These are phyloP conservation scores for Garcia nutans DNA, from an alignment of 345 rosid species.

Conservation along the genomic window DNA sequence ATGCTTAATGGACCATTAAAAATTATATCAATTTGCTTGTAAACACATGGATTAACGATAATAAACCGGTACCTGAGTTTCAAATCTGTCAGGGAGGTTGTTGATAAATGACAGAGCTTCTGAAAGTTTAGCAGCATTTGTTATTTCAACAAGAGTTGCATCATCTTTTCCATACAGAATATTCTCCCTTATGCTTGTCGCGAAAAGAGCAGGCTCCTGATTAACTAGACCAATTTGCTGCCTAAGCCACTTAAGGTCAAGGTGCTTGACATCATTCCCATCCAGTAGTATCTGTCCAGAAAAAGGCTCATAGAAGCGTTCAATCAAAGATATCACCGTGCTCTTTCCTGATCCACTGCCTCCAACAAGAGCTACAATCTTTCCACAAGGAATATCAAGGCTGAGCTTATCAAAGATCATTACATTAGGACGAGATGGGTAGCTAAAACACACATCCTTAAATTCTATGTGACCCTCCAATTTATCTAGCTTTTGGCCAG, in stretches of 20 bases:
- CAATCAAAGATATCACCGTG: conserved; percentile 86
- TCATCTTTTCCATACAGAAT: conserved; percentile 84
- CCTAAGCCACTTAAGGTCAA: conserved; percentile 86
- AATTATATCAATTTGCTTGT: background rate
- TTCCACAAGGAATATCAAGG: conserved; percentile 71
- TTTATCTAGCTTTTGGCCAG: conserved; percentile 50
- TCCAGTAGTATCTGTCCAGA: conserved; percentile 65
- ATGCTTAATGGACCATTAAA: background rate
- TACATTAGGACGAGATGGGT: conserved; percentile 86
- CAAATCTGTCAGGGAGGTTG: conserved; percentile 90
- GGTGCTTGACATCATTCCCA: conserved; percentile 53
- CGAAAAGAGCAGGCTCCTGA: conserved; percentile 93
- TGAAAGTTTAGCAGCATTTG: conserved; percentile 78
- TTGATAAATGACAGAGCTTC: conserved; percentile 77
- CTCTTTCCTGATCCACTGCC: conserved; percentile 98
- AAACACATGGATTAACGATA: background rate
- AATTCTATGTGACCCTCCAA: conserved; percentile 76
- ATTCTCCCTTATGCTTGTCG: conserved; percentile 77
- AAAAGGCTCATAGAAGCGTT: conserved; percentile 84
- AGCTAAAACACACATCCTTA: conserved; percentile 66
- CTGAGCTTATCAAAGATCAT: conserved; percentile 56
- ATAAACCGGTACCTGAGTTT: conserved; percentile 64
- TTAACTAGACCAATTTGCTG: conserved; percentile 86
- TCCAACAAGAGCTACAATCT: conserved; percentile 90
- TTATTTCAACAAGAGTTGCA: conserved; percentile 69